phyloP scores from a whole-genome alignment of 306 rosid species.

The Fragaria nilgerrensis region DNA sequence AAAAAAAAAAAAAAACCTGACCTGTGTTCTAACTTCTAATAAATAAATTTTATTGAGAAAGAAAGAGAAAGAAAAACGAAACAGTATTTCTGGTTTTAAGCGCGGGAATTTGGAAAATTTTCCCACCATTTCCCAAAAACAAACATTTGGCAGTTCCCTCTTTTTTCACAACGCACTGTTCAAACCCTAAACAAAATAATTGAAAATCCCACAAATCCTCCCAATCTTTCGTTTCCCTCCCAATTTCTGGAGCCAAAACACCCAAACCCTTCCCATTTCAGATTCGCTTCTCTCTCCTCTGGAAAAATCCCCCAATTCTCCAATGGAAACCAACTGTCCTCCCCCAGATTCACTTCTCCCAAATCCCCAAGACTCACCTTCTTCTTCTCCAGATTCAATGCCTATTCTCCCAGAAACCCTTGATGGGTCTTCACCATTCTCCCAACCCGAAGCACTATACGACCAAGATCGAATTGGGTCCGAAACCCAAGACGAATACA shows the following conservation, averaged over 20 bases:
- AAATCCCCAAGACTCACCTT: not conserved
- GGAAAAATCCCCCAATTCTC: not conserved
- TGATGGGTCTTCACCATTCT: constrained; percentile 14
- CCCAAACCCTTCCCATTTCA: not conserved
- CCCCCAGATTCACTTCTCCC: not conserved
- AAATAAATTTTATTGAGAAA: too few relatives aligned
- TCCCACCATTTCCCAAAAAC: constrained; percentile 42
- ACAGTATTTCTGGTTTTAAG: not conserved
- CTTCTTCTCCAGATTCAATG: constrained; percentile 5
- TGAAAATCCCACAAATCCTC: not conserved
- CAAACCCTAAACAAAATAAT: not conserved
- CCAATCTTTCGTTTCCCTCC: constrained; percentile 19
- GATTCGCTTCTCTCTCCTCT: not conserved
- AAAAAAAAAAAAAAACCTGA: too few relatives aligned
- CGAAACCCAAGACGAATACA: not conserved
- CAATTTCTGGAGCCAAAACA: constrained; percentile 2
- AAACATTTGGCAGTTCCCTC: constrained; percentile 37
- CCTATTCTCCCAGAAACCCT: constrained; percentile 4
- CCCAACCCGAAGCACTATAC: not conserved
- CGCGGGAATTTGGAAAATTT: not conserved
- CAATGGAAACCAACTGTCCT: constrained; percentile 8
- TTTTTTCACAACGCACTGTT: constrained; percentile 19
- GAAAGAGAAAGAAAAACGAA: too few relatives aligned
- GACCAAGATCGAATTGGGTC: constrained; percentile 4
- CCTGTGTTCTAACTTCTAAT: too few relatives aligned